Evolutionary conservation across 2,329 filamentous ascomycete genomes (phyloP), one percentile per base, ranked within the genome.

Genomic region (Colletotrichum australisinense): DNA sequence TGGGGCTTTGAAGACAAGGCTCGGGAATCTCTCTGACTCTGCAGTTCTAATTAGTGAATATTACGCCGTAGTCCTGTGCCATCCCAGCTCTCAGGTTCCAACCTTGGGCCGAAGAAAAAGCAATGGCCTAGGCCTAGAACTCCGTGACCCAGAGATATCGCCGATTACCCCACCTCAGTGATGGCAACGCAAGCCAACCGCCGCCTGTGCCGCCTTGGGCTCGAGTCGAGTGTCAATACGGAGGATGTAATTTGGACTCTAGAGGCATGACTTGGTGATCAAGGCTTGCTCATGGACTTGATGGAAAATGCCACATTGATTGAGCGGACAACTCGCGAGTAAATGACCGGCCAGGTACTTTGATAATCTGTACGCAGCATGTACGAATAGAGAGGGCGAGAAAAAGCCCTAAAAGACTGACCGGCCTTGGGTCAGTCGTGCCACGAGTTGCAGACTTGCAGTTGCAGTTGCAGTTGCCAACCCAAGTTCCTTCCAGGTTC

Each of bases 41-140:
- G 9, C 14, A 58, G n/a, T 22, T 58, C 42, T 49, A 6, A 49
- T 49, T 22, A 49, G 7, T 49, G 42, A 49, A 49, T 42, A 42
- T 42, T 35, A 35, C 32, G 32, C 38, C 38, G 19, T 11, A n/a
- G 42, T 49, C 19, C 42, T 49, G 42, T 49, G 42, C 42, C 42
- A 49, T 49, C 42, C 42, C 42, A 49, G 42, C 19, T 58, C 32
- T n/a, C 32, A 42, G 57, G 32, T 59, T 4, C 16, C 35, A 62
- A 30, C 24, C 12, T 26, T 19, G 24, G 42, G 12, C 38, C 38
- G 46, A 63, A 28, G 26, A 35, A 24, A 26, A 55, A 64, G 9
- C 59, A 4, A 42, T 28, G 14, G 42, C 8, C 42, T 49, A 68
- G 65, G 65, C 42, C 65, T 72, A 69, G 64, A 72, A 59, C 56